phyloP scores from a whole-genome alignment of 179 eudicot species.

The Patellifolia procumbens region DNA sequence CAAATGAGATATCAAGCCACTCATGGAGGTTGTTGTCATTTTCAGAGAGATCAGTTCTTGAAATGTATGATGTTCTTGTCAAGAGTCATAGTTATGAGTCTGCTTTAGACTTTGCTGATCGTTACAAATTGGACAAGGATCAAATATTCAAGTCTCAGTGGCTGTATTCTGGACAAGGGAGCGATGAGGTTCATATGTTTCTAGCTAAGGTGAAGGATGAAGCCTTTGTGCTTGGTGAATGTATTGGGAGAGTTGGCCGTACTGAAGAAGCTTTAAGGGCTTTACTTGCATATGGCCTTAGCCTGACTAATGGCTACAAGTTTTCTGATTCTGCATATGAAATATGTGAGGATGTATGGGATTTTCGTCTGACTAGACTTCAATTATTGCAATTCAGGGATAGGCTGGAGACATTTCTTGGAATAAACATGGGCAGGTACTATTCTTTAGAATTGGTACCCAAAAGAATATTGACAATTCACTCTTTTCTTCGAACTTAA shows the following conservation, averaged over 20 bases:
- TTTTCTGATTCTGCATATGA: slow-evolving; percentile 46
- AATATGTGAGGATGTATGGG: slow-evolving; percentile 54
- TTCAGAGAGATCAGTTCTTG: slow-evolving; percentile 65
- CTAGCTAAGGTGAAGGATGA: slow-evolving; percentile 77
- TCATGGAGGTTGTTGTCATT: slow-evolving; percentile 73
- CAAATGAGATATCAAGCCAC: slow-evolving; percentile 43
- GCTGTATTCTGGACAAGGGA: slow-evolving; percentile 72
- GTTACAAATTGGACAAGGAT: slow-evolving; percentile 78
- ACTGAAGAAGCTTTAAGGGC: slow-evolving; percentile 76
- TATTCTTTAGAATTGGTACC: slow-evolving; percentile 13
- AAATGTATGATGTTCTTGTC: slow-evolving; percentile 75
- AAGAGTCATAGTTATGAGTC: slow-evolving; percentile 55
- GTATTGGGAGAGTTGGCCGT: slow-evolving; percentile 71
- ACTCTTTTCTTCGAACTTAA: background rate
- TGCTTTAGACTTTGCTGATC: slow-evolving; percentile 77
- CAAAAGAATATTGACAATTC: background rate
- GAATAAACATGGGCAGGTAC: slow-evolving; percentile 99
- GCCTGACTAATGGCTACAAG: slow-evolving; percentile 58
- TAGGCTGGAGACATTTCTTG: slow-evolving; percentile 94
- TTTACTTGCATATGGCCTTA: slow-evolving; percentile 71
- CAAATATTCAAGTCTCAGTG: slow-evolving; percentile 82
- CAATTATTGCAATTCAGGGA: slow-evolving; percentile 82
- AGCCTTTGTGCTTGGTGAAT: slow-evolving; percentile 75
- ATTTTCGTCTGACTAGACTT: slow-evolving; percentile 71
- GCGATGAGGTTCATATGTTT: slow-evolving; percentile 57